These are phyloP conservation scores for Collybiopsis confluens DNA, from an alignment of 768 basidiomycete species.

Conservation along the genomic window DNA sequence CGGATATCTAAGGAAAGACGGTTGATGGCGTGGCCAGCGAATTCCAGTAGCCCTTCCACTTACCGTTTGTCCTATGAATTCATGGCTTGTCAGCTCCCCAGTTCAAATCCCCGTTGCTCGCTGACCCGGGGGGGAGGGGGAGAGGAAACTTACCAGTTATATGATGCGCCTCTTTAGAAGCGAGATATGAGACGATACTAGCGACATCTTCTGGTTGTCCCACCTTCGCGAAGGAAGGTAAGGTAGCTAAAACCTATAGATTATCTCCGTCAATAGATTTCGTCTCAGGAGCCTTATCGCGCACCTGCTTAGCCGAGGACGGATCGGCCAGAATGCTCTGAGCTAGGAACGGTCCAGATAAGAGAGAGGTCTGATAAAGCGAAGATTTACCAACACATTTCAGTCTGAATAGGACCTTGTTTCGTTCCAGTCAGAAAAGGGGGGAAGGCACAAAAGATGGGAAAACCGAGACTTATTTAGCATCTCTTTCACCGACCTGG, in stretches of 20 bases:
- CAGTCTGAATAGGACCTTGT: background rate
- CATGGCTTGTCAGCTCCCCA: background rate
- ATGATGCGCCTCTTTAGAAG: constrained; percentile 21
- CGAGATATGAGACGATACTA: constrained; percentile 26
- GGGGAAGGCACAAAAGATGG: background rate
- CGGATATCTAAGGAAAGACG: background rate
- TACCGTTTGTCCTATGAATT: background rate
- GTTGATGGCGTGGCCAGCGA: background rate
- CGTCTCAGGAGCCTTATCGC: too few species aligned
- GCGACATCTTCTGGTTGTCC: constrained; percentile 21
- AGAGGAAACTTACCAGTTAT: constrained; percentile 20
- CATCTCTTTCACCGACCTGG: too few species aligned
- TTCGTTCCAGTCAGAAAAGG: background rate
- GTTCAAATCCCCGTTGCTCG: background rate
- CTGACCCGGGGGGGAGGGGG: too few species aligned
- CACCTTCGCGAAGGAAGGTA: constrained; percentile 13
- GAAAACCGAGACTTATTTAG: too few species aligned
- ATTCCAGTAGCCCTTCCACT: too few species aligned
- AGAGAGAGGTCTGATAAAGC: too few species aligned
- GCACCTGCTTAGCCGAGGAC: too few species aligned
- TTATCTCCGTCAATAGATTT: too few species aligned
- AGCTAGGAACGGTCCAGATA: too few species aligned
- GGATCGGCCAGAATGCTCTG: too few species aligned
- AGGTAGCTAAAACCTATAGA: constrained; percentile 7
- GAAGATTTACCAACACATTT: background rate